These are phyloP conservation scores for Pythium graminicola DNA, from an alignment of 352 stramenopile genomes.

Conservation along the genomic window DNA sequence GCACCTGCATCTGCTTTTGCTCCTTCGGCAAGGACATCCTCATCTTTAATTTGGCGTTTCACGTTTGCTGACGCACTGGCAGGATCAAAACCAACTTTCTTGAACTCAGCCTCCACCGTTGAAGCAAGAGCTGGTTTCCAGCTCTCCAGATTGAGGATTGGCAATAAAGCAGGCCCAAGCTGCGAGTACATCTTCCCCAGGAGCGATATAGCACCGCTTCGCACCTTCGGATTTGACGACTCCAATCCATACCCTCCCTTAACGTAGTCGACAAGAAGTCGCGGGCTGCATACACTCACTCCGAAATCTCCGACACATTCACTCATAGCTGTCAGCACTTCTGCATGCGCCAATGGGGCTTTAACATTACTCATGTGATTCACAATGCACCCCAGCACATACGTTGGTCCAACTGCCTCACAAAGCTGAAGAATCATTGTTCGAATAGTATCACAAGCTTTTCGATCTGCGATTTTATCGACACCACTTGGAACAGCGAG, in stretches of 20 bases:
- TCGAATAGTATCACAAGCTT: conserved; percentile 60
- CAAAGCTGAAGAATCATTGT: conserved; percentile 73
- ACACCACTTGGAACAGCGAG: conserved; percentile 55
- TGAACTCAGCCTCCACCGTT: conserved; percentile 75
- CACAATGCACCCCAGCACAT: conserved; percentile 72
- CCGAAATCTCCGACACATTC: conserved; percentile 79
- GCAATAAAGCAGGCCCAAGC: conserved; percentile 66
- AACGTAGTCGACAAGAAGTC: conserved; percentile 63
- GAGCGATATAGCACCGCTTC: conserved; percentile 52
- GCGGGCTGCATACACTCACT: conserved; percentile 56
- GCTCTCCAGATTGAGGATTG: conserved; percentile 73
- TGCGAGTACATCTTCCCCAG: conserved; percentile 81
- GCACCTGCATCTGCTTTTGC: conserved; percentile 37
- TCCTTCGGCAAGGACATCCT: conserved; percentile 36
- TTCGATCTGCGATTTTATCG: conserved; percentile 81
- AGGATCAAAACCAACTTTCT: conserved; percentile 74
- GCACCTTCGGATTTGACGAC: conserved; percentile 74
- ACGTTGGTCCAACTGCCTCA: conserved; percentile 63
- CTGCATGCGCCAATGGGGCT: conserved; percentile 64
- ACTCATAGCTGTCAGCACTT: conserved; percentile 51
- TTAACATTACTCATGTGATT: conserved; percentile 75
- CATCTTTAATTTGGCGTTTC: conserved; percentile 64
- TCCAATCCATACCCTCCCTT: conserved; percentile 72
- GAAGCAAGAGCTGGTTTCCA: conserved; percentile 78
- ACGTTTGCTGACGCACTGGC: conserved; percentile 40